A percentile compares a stretch with the other conserved stretches of the same genome.
Conservation (phyloP, 352 stramenopile species). For the Phytophthora cactorum region DNA sequence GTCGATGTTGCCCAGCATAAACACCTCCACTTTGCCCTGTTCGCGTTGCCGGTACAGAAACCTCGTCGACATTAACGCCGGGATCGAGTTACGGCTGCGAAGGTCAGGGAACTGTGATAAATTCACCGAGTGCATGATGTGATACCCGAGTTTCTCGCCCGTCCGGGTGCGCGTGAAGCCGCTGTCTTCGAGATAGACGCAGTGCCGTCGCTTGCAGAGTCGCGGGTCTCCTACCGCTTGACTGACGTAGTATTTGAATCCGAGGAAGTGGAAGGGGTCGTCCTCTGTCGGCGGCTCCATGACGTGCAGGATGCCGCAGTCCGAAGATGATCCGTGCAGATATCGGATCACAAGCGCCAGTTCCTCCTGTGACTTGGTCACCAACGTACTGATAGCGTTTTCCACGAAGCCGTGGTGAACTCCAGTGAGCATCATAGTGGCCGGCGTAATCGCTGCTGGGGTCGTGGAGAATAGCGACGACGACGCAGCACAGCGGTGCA, state of each 20-base stretch:
- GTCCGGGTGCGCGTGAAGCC: constrained; percentile 44
- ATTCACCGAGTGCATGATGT: constrained; percentile 51
- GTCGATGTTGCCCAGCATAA: constrained; percentile 45
- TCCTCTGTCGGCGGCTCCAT: constrained; percentile 40
- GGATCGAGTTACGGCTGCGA: constrained; percentile 31
- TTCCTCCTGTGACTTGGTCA: constrained; percentile 54
- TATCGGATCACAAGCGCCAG: constrained; percentile 56
- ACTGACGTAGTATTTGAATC: constrained; percentile 59
- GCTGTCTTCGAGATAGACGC: constrained; percentile 52
- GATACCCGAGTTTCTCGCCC: constrained; percentile 49
- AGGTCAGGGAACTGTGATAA: constrained; percentile 48
- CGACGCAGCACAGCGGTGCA: constrained; percentile 28
- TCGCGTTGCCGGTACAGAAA: constrained; percentile 54
- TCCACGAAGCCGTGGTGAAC: constrained; percentile 44
- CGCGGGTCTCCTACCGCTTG: constrained; percentile 31
- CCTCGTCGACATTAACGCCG: constrained; percentile 35
- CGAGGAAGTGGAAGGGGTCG: constrained; percentile 55
- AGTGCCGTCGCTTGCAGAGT: constrained; percentile 42
- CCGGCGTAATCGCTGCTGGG: constrained; percentile 30
- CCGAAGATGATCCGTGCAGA: constrained; percentile 45
- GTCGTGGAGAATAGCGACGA: constrained; percentile 47
- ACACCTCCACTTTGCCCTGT: constrained; percentile 39
- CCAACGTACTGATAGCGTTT: constrained; percentile 36
- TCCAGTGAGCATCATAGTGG: constrained; percentile 47
- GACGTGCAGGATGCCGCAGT: constrained; percentile 45